Conservation (phyloP, 345 rosid species). For the Citrus trifoliata region DNA sequence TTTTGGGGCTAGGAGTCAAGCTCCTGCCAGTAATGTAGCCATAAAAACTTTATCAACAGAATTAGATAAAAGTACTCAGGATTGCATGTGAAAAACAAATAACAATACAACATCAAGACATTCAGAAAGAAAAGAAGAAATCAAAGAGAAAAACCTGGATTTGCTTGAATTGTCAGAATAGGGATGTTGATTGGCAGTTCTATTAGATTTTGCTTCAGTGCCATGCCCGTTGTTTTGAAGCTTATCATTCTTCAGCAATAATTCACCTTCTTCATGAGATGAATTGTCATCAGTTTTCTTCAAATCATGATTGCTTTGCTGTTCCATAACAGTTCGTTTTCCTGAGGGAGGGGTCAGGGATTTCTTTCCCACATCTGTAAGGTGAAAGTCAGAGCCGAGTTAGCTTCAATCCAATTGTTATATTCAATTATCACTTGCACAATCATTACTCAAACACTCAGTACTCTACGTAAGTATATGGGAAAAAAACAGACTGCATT, state of each 20-base stretch:
- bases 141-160: constrained; percentile 55
- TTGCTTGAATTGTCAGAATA: constrained; percentile 34
- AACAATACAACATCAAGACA: neutral
- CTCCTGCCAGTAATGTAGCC: constrained; percentile 43
- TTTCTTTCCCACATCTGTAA: constrained; percentile 33
- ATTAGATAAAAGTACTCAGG: neutral
- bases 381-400: constrained; percentile 9
- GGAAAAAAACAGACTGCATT: neutral
- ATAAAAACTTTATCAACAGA: constrained; percentile 6
- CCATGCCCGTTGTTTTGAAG: constrained; percentile 44
- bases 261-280: constrained; percentile 60
- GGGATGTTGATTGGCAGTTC: constrained; percentile 20
- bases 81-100: neutral
- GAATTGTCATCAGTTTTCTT: constrained; percentile 30
- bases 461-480: neutral
- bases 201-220: constrained; percentile 20
- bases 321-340: constrained; percentile 24
- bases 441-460: neutral
- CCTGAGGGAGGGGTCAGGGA: constrained; percentile 12
- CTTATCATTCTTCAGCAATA: constrained; percentile 43
- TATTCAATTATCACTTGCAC: neutral
- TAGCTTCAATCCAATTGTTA: neutral
- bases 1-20: constrained; percentile 41
- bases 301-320: constrained; percentile 23
- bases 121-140: constrained; percentile 7